Conservation (phyloP, 371 early-diverging fungal genomes). For the Rhizopus delemar region DNA sequence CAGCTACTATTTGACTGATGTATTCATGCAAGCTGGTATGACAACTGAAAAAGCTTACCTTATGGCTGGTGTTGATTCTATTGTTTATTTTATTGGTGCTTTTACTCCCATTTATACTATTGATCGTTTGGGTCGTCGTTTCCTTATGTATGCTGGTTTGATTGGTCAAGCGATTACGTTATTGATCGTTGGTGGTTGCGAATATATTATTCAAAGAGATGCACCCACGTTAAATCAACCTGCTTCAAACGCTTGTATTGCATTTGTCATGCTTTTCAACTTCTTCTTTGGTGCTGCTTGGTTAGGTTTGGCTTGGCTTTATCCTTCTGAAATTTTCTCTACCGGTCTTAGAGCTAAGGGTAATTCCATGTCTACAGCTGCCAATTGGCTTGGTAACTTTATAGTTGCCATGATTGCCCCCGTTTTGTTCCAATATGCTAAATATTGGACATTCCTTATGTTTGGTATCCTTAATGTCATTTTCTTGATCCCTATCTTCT, state of each 20-base stretch:
- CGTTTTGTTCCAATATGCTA: conserved; percentile 55
- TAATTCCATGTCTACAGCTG: conserved; percentile 51
- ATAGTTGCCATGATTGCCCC: conserved; percentile 47
- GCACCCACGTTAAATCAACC: conserved; percentile 17
- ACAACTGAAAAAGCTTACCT: conserved; percentile 41
- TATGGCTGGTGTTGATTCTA: conserved; percentile 53
- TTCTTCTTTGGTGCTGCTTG: conserved; percentile 60
- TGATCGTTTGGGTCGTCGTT: conserved; percentile 48
- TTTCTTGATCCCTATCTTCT: conserved; percentile 49
- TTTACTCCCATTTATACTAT: conserved; percentile 50
- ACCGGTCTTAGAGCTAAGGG: conserved; percentile 53
- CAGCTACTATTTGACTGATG: conserved; percentile 47
- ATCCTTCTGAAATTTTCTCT: conserved; percentile 73
- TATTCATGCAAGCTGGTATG: conserved; percentile 51
- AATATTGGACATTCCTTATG: conserved; percentile 56
- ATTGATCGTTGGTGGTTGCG: conserved; percentile 47
- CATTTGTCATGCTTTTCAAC: conserved; percentile 47
- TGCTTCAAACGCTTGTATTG: conserved; percentile 44
- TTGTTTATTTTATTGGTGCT: conserved; percentile 54
- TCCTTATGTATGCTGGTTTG: conserved; percentile 44
- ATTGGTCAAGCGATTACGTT: conserved; percentile 38
- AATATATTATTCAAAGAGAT: conserved; percentile 32
- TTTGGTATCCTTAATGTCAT: conserved; percentile 52
- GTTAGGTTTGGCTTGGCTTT: conserved; percentile 54
- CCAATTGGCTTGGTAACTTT: conserved; percentile 66